These are phyloP conservation scores for Aegilops tauschii DNA, from an alignment of 176 grass and related monocot genomes.

Conservation along the genomic window DNA sequence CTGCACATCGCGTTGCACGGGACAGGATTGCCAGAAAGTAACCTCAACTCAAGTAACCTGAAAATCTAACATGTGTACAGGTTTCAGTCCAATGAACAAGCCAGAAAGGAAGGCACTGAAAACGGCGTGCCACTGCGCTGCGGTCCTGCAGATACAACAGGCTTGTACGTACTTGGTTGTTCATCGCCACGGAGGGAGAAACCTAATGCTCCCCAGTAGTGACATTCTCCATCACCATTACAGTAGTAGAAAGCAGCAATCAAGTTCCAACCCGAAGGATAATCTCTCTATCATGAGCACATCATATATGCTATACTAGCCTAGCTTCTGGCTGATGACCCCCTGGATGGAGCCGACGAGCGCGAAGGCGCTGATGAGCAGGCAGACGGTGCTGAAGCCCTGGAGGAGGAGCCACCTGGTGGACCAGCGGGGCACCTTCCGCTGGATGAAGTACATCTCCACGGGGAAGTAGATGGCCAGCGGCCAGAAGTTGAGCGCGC, in stretches of 20 bases:
- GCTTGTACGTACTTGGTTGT: background rate
- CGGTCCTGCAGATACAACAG: background rate
- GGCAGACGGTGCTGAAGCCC: conserved; percentile 56
- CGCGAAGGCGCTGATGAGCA: conserved; percentile 62
- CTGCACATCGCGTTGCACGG: too few species aligned
- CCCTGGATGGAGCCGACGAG: conserved; percentile 73
- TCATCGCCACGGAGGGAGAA: background rate
- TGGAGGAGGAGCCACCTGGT: conserved; percentile 52
- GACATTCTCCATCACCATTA: background rate
- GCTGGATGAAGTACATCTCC: conserved; percentile 86
- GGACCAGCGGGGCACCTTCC: conserved; percentile 50
- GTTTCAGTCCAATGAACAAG: background rate
- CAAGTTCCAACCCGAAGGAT: background rate
- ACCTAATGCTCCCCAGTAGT: background rate
- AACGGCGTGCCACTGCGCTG: conserved; percentile 1
- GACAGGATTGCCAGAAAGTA: too few species aligned
- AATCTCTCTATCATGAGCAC: background rate
- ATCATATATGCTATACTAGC: background rate
- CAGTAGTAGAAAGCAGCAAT: background rate
- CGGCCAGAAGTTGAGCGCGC: conserved; percentile 75
- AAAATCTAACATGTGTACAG: background rate
- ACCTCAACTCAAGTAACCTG: conserved; percentile 10
- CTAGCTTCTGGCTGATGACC: conserved; percentile 51
- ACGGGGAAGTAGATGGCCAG: conserved; percentile 84
- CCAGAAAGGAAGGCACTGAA: conserved; percentile 8